Evolutionary conservation across 495 filamentous ascomycete genomes (phyloP), one percentile per base, ranked within the genome.

Genomic region (Aspergillus haitiensis): DNA sequence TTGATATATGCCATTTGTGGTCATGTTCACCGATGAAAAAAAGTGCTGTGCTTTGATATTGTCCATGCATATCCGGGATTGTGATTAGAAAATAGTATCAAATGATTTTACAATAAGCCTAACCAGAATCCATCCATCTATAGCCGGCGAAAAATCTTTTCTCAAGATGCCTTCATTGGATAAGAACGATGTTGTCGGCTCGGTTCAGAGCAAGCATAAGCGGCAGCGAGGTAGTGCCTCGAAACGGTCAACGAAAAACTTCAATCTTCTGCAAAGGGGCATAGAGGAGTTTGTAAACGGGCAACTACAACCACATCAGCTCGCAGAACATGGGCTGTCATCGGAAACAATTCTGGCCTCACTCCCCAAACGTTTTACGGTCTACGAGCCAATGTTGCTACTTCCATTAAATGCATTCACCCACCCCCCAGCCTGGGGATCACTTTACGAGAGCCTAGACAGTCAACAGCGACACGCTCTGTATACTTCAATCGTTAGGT

Each of bases 321-420:
- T 70, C 1, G 8, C 59, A 13, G 35, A 61, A 36, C 13, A 67
- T 46, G 58, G 33, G 7, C 60, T 68, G 16, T 53, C 59, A 7
- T 31, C 39, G n/a, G 63, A 63, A 21, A 55, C 52, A 0, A 46
- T 70, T 16, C 21, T 79, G 16, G 63, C 68, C 10, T 59, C 66
- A 16, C 77, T 84, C 18, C 87, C 87, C 1, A 86, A 83, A 63
- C 71, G 86, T 33, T 93, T 86, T 79, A 84, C 83, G 2, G 66
- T 87, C 36, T 92, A 92, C 64, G 78, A 82, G 16, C 88, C 88
- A 7, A 80, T 93, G 73, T 78, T 88, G 1, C 77, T 92, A 1
- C 78, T 93, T 2, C 84, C 88, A 2, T 67, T 77, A 2, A 82
- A 86, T 48, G 81, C 81, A 21, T 87, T 91, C 66, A 74, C 64